Conservation (phyloP, 495 filamentous ascomycete species). For the Xylaria grammica region DNA sequence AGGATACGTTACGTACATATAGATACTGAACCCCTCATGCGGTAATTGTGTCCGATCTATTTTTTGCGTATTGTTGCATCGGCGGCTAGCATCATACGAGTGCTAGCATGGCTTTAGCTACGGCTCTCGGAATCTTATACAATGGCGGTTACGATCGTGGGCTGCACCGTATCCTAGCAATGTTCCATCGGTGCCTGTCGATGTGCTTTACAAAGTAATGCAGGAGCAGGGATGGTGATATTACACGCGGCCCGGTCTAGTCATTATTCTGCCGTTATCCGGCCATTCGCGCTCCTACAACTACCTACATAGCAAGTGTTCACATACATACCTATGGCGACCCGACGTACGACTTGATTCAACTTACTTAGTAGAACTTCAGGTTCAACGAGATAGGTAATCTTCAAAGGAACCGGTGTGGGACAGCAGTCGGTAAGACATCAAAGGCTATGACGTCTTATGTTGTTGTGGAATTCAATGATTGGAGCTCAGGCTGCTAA, state of each 20-base stretch:
- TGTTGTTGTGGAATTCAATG: neutral
- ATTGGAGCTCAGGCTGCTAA: neutral
- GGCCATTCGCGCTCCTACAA: neutral
- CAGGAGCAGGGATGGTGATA: constrained; percentile 11
- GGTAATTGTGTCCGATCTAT: neutral
- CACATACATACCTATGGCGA: no score
- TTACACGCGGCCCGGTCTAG: neutral
- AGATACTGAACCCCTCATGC: neutral
- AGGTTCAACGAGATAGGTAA: neutral
- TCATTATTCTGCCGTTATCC: neutral
- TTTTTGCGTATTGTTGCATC: neutral
- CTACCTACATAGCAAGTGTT: neutral
- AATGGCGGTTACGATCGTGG: constrained; percentile 1
- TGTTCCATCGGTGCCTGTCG: neutral
- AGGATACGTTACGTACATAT: constrained; percentile 20
- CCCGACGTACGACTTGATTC: neutral
- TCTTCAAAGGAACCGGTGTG: neutral
- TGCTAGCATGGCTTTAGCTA: neutral
- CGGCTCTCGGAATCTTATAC: constrained; percentile 1
- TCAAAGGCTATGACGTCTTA: constrained; percentile 11
- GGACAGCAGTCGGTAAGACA: neutral
- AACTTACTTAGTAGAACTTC: neutral
- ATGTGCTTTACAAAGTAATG: constrained; percentile 8
- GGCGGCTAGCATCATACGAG: constrained; percentile 15
- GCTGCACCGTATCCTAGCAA: neutral